Evolutionary conservation across 2,329 filamentous ascomycete genomes (phyloP).

Genomic region (Teratosphaeria gauchensis): DNA sequence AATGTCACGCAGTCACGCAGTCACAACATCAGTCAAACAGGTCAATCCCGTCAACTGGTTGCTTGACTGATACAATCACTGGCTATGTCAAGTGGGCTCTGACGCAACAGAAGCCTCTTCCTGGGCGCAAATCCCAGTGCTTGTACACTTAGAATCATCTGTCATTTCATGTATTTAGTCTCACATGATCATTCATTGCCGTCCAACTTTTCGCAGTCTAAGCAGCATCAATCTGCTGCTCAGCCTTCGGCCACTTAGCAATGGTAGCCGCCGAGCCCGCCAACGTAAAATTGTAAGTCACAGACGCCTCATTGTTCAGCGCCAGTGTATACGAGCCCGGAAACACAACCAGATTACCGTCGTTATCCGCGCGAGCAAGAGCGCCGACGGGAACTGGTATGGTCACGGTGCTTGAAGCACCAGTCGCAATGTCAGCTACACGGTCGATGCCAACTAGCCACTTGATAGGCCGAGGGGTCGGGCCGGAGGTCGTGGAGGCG

Average conservation of each 20-base stretch:
- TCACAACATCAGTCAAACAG: too few relatives aligned
- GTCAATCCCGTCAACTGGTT: too few relatives aligned
- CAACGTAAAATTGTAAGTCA: constrained; percentile 13
- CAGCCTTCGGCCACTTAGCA: constrained; percentile 1
- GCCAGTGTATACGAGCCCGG: constrained; percentile 33
- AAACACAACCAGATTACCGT: constrained; percentile 31
- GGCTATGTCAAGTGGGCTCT: too few relatives aligned
- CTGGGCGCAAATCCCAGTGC: too few relatives aligned
- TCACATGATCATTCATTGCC: background rate
- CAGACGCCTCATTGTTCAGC: constrained; percentile 31
- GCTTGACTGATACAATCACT: too few relatives aligned
- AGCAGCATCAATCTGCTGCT: background rate
- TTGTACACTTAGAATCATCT: background rate
- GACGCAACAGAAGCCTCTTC: too few relatives aligned
- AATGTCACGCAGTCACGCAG: too few relatives aligned
- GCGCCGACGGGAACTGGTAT: constrained; percentile 31
- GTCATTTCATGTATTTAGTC: background rate
- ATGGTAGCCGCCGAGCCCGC: constrained; percentile 3
- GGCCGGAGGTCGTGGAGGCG: constrained; percentile 28
- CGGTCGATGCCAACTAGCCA: constrained; percentile 26
- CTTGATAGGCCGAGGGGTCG: constrained; percentile 32
- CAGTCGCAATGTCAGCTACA: constrained; percentile 6
- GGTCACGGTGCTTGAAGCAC: constrained; percentile 12
- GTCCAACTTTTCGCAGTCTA: background rate
- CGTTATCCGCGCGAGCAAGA: constrained; percentile 28